Percentiles rank a stretch among this genome's conserved stretches.
Conservation (phyloP, 345 rosid species). For the Schrenkiella parvula region DNA sequence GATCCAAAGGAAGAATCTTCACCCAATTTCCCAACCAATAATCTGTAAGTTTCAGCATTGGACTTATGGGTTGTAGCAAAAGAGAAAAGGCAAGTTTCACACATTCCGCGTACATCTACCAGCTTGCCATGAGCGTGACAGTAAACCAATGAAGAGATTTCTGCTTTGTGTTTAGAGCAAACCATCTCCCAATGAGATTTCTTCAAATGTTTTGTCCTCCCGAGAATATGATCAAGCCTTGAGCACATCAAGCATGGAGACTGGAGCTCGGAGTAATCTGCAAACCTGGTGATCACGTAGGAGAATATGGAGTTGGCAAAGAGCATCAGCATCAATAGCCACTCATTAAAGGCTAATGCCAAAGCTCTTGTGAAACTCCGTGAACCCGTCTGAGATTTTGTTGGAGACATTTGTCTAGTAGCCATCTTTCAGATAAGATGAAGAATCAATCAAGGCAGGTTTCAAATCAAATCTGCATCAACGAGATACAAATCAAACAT, state of each 20-base stretch:
- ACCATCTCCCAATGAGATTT: slow-evolving; percentile 63
- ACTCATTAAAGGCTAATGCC: slow-evolving; percentile 65
- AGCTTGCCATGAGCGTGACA: slow-evolving; percentile 82
- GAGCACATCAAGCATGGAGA: slow-evolving; percentile 81
- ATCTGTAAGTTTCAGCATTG: slow-evolving; percentile 75
- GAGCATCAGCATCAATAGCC: slow-evolving; percentile 75
- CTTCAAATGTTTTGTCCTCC: slow-evolving; percentile 37
- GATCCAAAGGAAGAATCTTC: slow-evolving; percentile 42
- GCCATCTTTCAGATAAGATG: slow-evolving; percentile 40
- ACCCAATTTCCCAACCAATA: slow-evolving; percentile 75
- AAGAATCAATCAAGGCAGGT: slow-evolving; percentile 14
- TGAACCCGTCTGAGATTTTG: slow-evolving; percentile 36
- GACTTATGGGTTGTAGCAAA: slow-evolving; percentile 73
- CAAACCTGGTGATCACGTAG: slow-evolving; percentile 62
- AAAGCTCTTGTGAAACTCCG: slow-evolving; percentile 47
- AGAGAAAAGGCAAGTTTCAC: slow-evolving; percentile 76
- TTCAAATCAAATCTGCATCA: slow-evolving; percentile 26
- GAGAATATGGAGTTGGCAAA: slow-evolving; percentile 58
- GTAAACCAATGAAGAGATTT: slow-evolving; percentile 74
- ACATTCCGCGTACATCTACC: slow-evolving; percentile 72
- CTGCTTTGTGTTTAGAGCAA: slow-evolving; percentile 73
- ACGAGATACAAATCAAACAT: slow-evolving; percentile 6
- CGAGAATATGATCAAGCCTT: slow-evolving; percentile 77
- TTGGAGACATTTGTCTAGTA: slow-evolving; percentile 40
- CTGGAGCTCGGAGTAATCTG: slow-evolving; percentile 51